Base-by-base conservation (phyloP, 306 rosid genomes). In the Acacia crassicarpa region DNA sequence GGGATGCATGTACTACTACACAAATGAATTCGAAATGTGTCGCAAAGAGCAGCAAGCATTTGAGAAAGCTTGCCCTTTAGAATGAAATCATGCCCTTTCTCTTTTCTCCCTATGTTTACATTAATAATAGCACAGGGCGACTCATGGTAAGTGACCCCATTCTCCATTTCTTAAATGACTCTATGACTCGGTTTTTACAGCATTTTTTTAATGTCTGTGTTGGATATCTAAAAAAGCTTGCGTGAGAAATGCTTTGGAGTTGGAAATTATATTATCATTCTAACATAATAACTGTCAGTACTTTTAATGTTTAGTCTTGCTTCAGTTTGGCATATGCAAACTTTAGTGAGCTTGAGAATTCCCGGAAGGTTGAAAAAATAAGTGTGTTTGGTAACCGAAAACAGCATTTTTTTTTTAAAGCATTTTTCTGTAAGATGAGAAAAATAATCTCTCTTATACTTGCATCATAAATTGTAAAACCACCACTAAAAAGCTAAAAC, bases 1-100 rank as follows among this genome's bases (percentile, higher is more conserved):
- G 1, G 98, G 98, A 43, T 95, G 99, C 93, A 89, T 95, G 97
- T 95, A 95, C 86, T 93, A 95, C 88, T 84, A 91, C 63, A 96
- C 99, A 30, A 96, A 93, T 49, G 99, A 96, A 82, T 96, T 93
- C 23, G 99, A 96, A 81, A 82, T 93, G 58, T 95, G 99, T 82
- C 99, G 97, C 88, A 93, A 92, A 91, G 93, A 93, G 96, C 97
- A 95, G 86, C 75, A 92, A 83, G 91, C 84, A 54, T 95, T 93
- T 19, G 97, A 91, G 94, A 87, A 92, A 82, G 79, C 83, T 7
- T 96, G 99, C 79, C 88, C 97, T 82, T 85, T 96, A 89, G 86
- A 91, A 80, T 93, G 92, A 95, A 87, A 75, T 40, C 75, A 51
- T 67, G 67, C 5, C 14, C 14, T 58, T 22, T 22, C 32, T 15